Percentiles rank a stretch among this genome's conserved stretches.
These are phyloP conservation scores for Kwoniella newhampshirensis DNA, from an alignment of 768 basidiomycete genomes.

Conservation along the genomic window DNA sequence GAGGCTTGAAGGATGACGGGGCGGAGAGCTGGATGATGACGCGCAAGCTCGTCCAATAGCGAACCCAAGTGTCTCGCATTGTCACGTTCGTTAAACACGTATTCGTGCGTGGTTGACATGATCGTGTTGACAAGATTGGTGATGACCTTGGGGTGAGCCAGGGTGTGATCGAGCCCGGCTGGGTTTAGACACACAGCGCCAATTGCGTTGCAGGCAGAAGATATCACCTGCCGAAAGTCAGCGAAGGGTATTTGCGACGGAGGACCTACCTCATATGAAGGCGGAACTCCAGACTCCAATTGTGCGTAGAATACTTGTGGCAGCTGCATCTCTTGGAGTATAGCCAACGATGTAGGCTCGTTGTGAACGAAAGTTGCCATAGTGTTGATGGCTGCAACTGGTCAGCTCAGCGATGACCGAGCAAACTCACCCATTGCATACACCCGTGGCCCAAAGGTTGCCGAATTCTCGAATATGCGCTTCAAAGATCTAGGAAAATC, in stretches of 20 bases:
- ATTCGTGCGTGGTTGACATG: conserved; percentile 71
- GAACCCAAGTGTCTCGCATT: conserved; percentile 85
- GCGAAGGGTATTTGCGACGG: background rate
- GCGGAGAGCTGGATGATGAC: conserved; percentile 90
- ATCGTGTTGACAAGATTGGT: conserved; percentile 75
- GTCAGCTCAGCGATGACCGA: conserved; percentile 9
- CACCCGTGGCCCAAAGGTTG: conserved; percentile 80
- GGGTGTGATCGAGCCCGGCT: conserved; percentile 76
- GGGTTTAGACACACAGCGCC: conserved; percentile 95
- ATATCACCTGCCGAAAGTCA: conserved; percentile 65
- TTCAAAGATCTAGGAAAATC: conserved; percentile 80
- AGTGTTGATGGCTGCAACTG: conserved; percentile 74
- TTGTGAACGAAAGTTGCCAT: conserved; percentile 98
- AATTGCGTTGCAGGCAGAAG: conserved; percentile 90
- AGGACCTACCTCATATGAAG: conserved; percentile 73
- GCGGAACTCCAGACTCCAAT: conserved; percentile 79
- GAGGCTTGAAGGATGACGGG: conserved; percentile 62
- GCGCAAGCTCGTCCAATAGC: conserved; percentile 88
- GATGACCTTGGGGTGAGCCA: conserved; percentile 75
- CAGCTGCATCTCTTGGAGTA: conserved; percentile 87
- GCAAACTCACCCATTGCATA: conserved; percentile 70
- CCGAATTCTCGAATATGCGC: conserved; percentile 78
- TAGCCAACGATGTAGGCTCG: conserved; percentile 87
- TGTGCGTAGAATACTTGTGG: conserved; percentile 86
- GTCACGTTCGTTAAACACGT: conserved; percentile 86